Percentiles rank a stretch among this genome's conserved stretches.
These are phyloP conservation scores for Candida sp. DNA, from an alignment of 1,139 yeast genomes.

Conservation along the genomic window DNA sequence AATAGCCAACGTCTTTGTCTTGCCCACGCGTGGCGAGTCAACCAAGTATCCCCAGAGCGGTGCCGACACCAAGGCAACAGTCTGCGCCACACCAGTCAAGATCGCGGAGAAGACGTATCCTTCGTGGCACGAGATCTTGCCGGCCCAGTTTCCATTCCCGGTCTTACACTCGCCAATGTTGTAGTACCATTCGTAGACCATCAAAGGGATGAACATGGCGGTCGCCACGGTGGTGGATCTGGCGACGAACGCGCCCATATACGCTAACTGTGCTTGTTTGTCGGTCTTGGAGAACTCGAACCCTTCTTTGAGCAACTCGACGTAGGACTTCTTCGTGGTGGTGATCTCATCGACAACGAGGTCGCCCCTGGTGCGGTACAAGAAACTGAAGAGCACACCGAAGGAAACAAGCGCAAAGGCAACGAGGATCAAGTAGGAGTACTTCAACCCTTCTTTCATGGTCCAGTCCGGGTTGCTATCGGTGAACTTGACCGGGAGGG, in stretches of 20 bases:
- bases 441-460: constrained; percentile 45
- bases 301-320: constrained; percentile 49
- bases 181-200: constrained; percentile 61
- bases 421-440: constrained; percentile 56
- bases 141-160: constrained; percentile 31
- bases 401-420: constrained; percentile 42
- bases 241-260: constrained; percentile 65
- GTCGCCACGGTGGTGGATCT: constrained; percentile 66
- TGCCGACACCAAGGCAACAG: constrained; percentile 59
- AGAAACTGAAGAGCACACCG: constrained; percentile 39
- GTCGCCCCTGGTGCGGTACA: constrained; percentile 32
- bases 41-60: constrained; percentile 66
- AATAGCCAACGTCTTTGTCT: constrained; percentile 20
- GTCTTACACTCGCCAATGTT: constrained; percentile 50
- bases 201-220: constrained; percentile 65
- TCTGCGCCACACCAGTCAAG: constrained; percentile 67
- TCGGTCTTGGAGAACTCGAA: constrained; percentile 34
- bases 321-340: constrained; percentile 18
- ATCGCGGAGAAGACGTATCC: constrained; percentile 72
- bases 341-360: not conserved
- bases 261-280: constrained; percentile 51
- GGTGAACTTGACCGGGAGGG: constrained; percentile 49
- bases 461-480: constrained; percentile 23
- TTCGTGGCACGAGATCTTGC: constrained; percentile 55
- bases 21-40: constrained; percentile 48